Evolutionary conservation across 1,284 basidiomycete genomes (phyloP).

Genomic region (Papiliotrema terrestris): DNA sequence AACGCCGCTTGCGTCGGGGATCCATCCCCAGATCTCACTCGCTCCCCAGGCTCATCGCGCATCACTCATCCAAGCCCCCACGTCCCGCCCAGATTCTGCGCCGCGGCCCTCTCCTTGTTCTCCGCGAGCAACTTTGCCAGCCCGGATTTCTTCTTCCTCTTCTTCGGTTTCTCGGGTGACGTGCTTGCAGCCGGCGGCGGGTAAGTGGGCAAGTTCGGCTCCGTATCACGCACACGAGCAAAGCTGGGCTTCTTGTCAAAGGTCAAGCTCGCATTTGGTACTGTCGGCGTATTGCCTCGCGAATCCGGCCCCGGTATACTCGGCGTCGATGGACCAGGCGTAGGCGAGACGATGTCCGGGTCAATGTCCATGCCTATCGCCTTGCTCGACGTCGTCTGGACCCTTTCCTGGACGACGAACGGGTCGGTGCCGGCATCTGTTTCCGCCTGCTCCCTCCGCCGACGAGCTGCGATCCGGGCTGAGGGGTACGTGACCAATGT

Average conservation of each 20-base stretch:
- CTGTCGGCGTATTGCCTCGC: neutral
- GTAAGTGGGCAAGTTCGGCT: slow-evolving; percentile 40
- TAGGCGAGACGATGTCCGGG: too few species aligned
- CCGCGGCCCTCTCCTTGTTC: slow-evolving; percentile 36
- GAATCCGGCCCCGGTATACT: neutral
- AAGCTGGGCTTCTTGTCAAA: slow-evolving; percentile 15
- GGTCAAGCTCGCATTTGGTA: neutral
- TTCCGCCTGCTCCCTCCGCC: slow-evolving; percentile 5
- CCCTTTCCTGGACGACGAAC: neutral
- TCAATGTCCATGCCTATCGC: neutral
- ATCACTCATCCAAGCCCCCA: slow-evolving; percentile 27
- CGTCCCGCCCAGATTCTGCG: slow-evolving; percentile 14
- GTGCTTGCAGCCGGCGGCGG: slow-evolving; percentile 24
- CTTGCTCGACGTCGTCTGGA: neutral
- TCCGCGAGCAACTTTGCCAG: slow-evolving; percentile 45
- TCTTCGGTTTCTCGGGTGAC: slow-evolving; percentile 17
- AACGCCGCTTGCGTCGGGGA: too few species aligned
- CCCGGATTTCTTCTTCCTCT: slow-evolving; percentile 44
- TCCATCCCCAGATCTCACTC: too few species aligned
- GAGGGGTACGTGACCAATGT: slow-evolving; percentile 14
- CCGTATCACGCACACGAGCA: slow-evolving; percentile 29
- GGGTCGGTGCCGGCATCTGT: neutral
- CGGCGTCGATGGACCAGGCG: neutral
- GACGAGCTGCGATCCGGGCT: slow-evolving; percentile 12
- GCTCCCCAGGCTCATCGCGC: too few species aligned